Evolutionary conservation across 192 early-diverging fungal genomes (phyloP).

Genomic region (Entophlyctis helioformis): DNA sequence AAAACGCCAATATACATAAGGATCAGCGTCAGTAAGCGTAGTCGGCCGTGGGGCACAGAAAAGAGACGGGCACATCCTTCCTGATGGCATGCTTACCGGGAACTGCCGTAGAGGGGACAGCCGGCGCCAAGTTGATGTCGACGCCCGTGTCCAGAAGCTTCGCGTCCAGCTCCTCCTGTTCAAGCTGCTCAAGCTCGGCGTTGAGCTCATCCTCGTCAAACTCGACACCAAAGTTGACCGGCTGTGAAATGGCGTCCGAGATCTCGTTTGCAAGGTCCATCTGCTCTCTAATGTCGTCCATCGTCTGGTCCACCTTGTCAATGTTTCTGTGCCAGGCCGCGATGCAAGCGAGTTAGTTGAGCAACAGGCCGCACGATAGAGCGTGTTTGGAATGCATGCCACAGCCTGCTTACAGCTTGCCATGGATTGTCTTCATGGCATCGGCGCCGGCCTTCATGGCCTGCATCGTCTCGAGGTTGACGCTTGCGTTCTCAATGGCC

Average conservation of each 20-base stretch:
- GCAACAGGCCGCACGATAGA: too few species aligned
- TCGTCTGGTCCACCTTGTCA: constrained; percentile 87
- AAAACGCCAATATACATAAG: neutral
- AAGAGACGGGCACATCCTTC: neutral
- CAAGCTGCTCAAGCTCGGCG: constrained; percentile 80
- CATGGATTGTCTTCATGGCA: constrained; percentile 90
- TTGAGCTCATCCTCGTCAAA: constrained; percentile 89
- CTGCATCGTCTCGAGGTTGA: constrained; percentile 90
- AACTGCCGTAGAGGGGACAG: constrained; percentile 40
- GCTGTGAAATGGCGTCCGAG: constrained; percentile 82
- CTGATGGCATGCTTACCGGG: constrained; percentile 40
- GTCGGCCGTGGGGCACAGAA: neutral
- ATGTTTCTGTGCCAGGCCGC: constrained; percentile 79
- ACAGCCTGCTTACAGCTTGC: constrained; percentile 70
- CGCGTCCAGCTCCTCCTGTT: constrained; percentile 84
- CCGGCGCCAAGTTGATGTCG: constrained; percentile 23
- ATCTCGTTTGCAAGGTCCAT: constrained; percentile 95
- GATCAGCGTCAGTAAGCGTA: neutral
- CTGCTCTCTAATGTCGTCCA: constrained; percentile 96
- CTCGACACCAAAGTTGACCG: constrained; percentile 74
- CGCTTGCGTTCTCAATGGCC: constrained; percentile 92
- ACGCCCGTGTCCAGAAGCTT: constrained; percentile 58
- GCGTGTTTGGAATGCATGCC: too few species aligned
- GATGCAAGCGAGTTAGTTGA: too few species aligned
- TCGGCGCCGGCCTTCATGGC: constrained; percentile 86